Evolutionary conservation across 106 monocot species (phyloP).

Genomic region (Chionographis japonica): DNA sequence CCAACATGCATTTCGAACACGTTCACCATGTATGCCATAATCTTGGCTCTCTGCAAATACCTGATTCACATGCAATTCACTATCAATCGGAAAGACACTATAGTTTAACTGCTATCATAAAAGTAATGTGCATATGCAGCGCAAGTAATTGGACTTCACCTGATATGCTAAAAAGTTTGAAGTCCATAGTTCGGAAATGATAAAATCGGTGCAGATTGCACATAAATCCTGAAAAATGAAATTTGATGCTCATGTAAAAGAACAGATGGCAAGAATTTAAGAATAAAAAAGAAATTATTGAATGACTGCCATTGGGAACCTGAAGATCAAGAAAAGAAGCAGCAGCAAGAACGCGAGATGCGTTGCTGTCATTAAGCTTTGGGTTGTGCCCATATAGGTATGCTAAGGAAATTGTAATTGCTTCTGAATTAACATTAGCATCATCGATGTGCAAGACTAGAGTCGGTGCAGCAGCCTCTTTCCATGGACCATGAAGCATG

Average conservation of each 20-base stretch:
- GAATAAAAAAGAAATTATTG: background rate
- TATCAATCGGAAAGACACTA: background rate
- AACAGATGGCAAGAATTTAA: background rate
- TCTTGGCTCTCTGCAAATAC: slow-evolving; percentile 98
- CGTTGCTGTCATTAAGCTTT: slow-evolving; percentile 88
- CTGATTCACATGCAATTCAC: slow-evolving; percentile 28
- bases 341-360: slow-evolving; percentile 88
- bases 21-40: slow-evolving; percentile 96
- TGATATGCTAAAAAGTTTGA: slow-evolving; percentile 93
- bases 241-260: background rate
- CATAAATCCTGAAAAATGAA: slow-evolving; percentile 72
- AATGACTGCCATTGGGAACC: slow-evolving; percentile 29
- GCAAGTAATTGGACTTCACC: slow-evolving; percentile 30
- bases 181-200: slow-evolving; percentile 90
- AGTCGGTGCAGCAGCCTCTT: slow-evolving; percentile 79
- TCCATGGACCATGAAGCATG: slow-evolving; percentile 99
- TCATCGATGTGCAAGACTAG: slow-evolving; percentile 80
- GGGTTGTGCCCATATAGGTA: slow-evolving; percentile 93
- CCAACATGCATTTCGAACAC: slow-evolving; percentile 98
- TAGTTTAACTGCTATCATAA: background rate
- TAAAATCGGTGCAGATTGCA: slow-evolving; percentile 91
- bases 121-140: background rate
- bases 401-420: slow-evolving; percentile 71
- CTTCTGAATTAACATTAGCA: slow-evolving; percentile 78
- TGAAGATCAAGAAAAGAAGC: slow-evolving; percentile 98